Evolutionary conservation across 345 rosid genomes (phyloP).

Genomic region (Mercurialis annua): DNA sequence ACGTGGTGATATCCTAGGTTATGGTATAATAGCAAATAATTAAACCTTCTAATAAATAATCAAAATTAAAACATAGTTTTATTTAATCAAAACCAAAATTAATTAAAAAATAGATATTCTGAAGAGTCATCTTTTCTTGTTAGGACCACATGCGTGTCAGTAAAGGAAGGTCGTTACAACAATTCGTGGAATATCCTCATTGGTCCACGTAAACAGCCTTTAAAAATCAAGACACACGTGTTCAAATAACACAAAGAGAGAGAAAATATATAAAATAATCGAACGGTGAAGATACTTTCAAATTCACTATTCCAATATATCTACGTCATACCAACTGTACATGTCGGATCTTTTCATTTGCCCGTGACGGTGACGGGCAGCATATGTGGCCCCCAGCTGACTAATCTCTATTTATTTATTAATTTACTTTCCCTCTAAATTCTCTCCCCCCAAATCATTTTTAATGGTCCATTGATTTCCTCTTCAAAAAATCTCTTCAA

Average conservation of each 20-base stretch:
- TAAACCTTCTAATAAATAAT: background rate
- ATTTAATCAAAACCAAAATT: background rate
- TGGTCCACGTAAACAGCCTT: constrained; percentile 51
- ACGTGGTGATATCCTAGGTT: constrained; percentile 37
- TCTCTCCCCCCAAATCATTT: constrained; percentile 11
- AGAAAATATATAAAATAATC: background rate
- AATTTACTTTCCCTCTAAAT: background rate
- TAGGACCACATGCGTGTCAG: constrained; percentile 85
- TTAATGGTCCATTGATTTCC: constrained; percentile 15
- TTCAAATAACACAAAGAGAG: constrained; percentile 3
- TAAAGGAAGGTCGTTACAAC: constrained; percentile 32
- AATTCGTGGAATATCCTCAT: constrained; percentile 30
- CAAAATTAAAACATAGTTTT: background rate
- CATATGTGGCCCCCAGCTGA: constrained; percentile 61
- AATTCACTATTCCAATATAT: constrained; percentile 37
- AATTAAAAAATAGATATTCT: background rate
- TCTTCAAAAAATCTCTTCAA: constrained; percentile 7
- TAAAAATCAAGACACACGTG: constrained; percentile 38
- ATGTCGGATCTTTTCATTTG: constrained; percentile 46
- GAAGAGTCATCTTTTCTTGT: background rate
- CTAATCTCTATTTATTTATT: constrained; percentile 8
- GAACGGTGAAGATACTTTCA: constrained; percentile 59
- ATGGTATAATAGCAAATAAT: background rate
- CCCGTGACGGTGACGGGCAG: constrained; percentile 76
- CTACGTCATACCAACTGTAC: constrained; percentile 70